Base-by-base conservation (phyloP, 2,329 filamentous ascomycete species). In the Orbilia ellipsospora region DNA sequence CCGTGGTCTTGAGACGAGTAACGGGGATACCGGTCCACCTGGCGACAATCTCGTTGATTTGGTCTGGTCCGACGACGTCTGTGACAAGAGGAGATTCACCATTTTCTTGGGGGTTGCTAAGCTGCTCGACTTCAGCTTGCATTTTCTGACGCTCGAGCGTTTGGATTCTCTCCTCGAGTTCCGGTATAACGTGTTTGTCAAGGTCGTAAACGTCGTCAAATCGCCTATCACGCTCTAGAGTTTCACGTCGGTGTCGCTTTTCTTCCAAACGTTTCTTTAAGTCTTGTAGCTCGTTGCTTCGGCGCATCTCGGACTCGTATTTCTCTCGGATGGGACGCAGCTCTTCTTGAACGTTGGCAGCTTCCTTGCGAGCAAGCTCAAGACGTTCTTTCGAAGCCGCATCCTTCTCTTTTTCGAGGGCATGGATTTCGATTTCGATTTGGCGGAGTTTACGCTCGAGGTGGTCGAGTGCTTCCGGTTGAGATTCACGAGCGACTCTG, bases 21-120 rank as follows among this genome's bases (percentile, higher is more conserved):
- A 99, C 93, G 0, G 95, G 95, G 79, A 99, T 99, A 78, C 95
- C 95, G n/a, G 95, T 99, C 92, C 94, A 97, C 76, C 93, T 90
- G 65, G 92, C 91, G 63, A 99, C 95, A 77, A 99, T 99, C 81
- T 98, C 94, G 82, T 99, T 98, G 86, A 99, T 99, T 83, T 99
- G 94, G 78, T 99, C 95, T 10, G 94, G 93, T 4, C 95, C 95
- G 78, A 99, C 95, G 55, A 95, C 88, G 81, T 99, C 95, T 2
- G 94, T 96, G 65, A 98, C 88, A 82, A 98, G 90, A 23, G 92
- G 88, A 28, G 85, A 83, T 31, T 84, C 83, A 31, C 84, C 84
- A 8, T 81, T 82, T 20, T 26, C 40, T 4, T 85, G 84, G 79
- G 85, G 89, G n/a, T 90, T 84, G 13, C 87, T 88, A 28, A 84